phyloP scores from a whole-genome alignment of 2,329 filamentous ascomycete genomes.

The Ascochyta lentis region DNA sequence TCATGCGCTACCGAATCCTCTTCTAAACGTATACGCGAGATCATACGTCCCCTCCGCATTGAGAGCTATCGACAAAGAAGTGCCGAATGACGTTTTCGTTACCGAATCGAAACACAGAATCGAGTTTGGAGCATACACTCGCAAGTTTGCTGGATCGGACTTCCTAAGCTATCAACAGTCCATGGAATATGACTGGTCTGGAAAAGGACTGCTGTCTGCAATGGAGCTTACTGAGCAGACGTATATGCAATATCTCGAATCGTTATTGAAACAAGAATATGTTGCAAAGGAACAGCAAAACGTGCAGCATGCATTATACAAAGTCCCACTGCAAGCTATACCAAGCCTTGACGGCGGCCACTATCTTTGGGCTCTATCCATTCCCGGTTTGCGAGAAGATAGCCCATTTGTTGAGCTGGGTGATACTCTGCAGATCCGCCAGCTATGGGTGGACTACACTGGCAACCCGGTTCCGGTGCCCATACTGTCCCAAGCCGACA shows the following conservation, averaged over 20 bases:
- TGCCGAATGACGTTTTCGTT: neutral
- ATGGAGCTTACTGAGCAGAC: slow-evolving; percentile 12
- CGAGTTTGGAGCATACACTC: slow-evolving; percentile 22
- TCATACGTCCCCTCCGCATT: neutral
- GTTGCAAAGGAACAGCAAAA: slow-evolving; percentile 26
- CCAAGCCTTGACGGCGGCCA: neutral
- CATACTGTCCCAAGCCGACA: neutral
- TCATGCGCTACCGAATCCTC: neutral
- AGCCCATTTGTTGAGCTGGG: slow-evolving; percentile 42
- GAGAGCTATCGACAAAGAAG: slow-evolving; percentile 3
- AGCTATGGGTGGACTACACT: slow-evolving; percentile 28
- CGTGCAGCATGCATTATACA: slow-evolving; percentile 29
- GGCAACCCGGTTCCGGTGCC: slow-evolving; percentile 19
- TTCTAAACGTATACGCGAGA: slow-evolving; percentile 6
- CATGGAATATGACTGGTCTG: neutral
- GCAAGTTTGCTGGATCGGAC: slow-evolving; percentile 26
- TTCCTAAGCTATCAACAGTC: slow-evolving; percentile 19
- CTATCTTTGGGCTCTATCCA: slow-evolving; percentile 23
- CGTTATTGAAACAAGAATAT: slow-evolving; percentile 23
- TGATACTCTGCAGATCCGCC: slow-evolving; percentile 41
- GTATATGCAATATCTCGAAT: slow-evolving; percentile 28
- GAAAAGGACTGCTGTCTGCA: neutral
- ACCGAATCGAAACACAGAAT: slow-evolving; percentile 24
- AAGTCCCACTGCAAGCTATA: slow-evolving; percentile 16
- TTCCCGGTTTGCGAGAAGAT: slow-evolving; percentile 44